phyloP scores from a whole-genome alignment of 352 stramenopile genomes.

The Stephanocyclus meneghinianus region DNA sequence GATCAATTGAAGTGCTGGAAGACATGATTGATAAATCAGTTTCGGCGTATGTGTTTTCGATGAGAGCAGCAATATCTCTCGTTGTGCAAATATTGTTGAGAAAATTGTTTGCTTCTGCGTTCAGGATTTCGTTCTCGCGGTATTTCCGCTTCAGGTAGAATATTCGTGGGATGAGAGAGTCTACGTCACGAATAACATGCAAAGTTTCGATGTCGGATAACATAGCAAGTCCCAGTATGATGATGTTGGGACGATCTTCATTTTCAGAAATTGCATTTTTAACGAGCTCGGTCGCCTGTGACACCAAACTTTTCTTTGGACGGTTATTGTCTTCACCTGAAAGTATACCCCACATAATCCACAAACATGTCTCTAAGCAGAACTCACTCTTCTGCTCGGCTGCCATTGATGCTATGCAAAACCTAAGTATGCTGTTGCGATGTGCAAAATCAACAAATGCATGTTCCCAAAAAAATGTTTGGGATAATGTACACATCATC shows the following conservation, averaged over 20 bases:
- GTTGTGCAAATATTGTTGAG: slow-evolving; percentile 19
- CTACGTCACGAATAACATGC: background rate
- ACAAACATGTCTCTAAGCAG: slow-evolving; percentile 18
- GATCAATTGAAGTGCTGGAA: slow-evolving; percentile 6
- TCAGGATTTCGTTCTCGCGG: slow-evolving; percentile 8
- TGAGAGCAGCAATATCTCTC: slow-evolving; percentile 11
- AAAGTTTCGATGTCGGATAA: slow-evolving; percentile 5
- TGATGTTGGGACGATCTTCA: background rate
- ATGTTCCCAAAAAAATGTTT: slow-evolving; percentile 13
- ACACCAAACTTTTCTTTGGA: background rate
- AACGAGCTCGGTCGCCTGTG: slow-evolving; percentile 5
- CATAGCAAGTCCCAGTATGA: slow-evolving; percentile 12
- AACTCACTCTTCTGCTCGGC: slow-evolving; percentile 7
- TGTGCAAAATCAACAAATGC: slow-evolving; percentile 5
- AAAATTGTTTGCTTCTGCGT: slow-evolving; percentile 13
- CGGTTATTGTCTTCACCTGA: background rate
- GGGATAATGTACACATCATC: slow-evolving; percentile 24
- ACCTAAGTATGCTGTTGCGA: slow-evolving; percentile 9
- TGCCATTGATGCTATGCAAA: slow-evolving; percentile 1
- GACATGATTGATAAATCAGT: background rate
- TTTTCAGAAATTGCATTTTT: slow-evolving; percentile 8
- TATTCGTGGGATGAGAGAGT: background rate
- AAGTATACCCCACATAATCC: slow-evolving; percentile 27
- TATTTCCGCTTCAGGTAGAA: slow-evolving; percentile 13
- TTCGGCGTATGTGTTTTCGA: slow-evolving; percentile 1